Evolutionary conservation across 495 filamentous ascomycete species (phyloP).

Genomic region (Aspergillus coremiiformis): DNA sequence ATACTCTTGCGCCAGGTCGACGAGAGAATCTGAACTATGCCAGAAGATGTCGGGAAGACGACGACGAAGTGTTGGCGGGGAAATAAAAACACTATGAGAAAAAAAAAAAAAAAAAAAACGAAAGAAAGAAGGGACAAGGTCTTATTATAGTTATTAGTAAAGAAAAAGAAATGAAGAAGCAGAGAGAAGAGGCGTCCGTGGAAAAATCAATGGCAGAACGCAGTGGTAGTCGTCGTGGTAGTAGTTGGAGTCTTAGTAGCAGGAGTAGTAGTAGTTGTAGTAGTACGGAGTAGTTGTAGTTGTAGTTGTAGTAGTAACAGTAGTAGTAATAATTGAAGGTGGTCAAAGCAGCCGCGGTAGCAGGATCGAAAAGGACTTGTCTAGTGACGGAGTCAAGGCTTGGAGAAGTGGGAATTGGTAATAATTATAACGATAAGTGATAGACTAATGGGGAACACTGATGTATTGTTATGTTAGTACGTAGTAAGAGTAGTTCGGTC

Average conservation of each 20-base stretch:
- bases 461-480: constrained; percentile 12
- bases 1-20: constrained; percentile 10
- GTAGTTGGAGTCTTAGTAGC: too few species aligned
- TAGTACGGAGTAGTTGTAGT: constrained; percentile 4
- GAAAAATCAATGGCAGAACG: too few species aligned
- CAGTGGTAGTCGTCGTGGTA: too few species aligned
- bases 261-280: not conserved
- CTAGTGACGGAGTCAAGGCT: not conserved
- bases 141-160: not conserved
- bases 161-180: not conserved
- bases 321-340: not conserved
- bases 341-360: constrained; percentile 6
- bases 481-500: not conserved
- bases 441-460: not conserved
- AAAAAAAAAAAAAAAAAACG: not conserved
- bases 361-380: not conserved
- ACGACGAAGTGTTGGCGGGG: not conserved
- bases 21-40: not conserved
- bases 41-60: not conserved
- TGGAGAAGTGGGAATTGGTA: not conserved
- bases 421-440: constrained; percentile 6
- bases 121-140: not conserved
- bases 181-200: constrained; percentile 1
- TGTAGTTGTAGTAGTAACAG: not conserved
- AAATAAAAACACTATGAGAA: constrained; percentile 1